Evolutionary conservation across 495 filamentous ascomycete species (phyloP), one percentile per base, ranked within the genome.

Genomic region (Neurospora pannonica): DNA sequence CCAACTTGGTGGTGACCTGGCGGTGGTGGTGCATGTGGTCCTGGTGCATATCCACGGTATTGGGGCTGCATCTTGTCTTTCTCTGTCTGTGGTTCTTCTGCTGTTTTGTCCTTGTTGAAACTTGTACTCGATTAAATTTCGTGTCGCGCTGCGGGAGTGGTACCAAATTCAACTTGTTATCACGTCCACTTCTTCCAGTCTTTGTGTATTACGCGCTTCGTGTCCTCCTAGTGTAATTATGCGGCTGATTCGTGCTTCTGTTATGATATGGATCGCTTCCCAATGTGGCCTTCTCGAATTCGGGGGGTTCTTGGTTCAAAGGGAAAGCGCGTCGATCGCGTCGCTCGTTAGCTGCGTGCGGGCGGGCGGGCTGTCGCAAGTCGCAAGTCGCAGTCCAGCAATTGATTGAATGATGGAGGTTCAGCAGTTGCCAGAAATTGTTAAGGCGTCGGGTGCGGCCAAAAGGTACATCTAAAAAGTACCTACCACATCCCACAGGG

Each of bases 21-120:
- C 31, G 24, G 24, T 31, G 17, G 54, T 62, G 24, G 24, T 31
- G 17, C 42, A 4, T 21, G 46, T 54, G 46, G 46, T 54, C 46
- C 46, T 76, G 81, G 82, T 73, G 81, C 81, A 78, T 86, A 86
- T 69, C 82, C 78, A 62, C 85, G 85, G 78, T 83, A 87, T 74
- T 84, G 79, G 69, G 80, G 76, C 80, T 87, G 85, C 85, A 87
- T 87, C 77, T 74, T 83, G 76, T 15, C n/a, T n/a, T n/a, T n/a
- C n/a, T n/a, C n/a, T 17, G 24, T 60, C 21, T 54, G 11, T n/a
- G n/a, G n/a, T n/a, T 46, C 19, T 46, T 46, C 3, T 46, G 8
- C 21, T 13, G 21, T 54, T 5, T 24, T 24, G 10, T 11, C 13
- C n/a, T 54, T 24, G 46, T 54, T 13, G 46, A 11, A 5, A 54